Percentiles rank a stretch among this genome's conserved stretches.
These are phyloP conservation scores for Austropuccinia psidii DNA, from an alignment of 1,284 basidiomycete species.

Conservation along the genomic window DNA sequence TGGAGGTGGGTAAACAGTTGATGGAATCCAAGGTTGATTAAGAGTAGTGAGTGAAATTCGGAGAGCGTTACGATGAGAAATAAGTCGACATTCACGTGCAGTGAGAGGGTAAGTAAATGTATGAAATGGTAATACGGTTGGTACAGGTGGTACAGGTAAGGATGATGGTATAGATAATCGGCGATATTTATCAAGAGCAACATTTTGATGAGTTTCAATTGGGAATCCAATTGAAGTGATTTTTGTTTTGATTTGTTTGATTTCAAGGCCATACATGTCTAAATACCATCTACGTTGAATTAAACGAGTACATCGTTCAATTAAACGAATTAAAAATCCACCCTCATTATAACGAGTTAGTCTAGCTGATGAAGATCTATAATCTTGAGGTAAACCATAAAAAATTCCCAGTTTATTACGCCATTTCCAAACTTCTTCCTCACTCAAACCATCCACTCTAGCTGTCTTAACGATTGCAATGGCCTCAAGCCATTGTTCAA, in stretches of 20 bases:
- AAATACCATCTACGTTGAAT: constrained; percentile 56
- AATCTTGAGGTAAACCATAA: constrained; percentile 49
- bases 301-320: constrained; percentile 54
- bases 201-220: constrained; percentile 25
- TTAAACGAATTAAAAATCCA: constrained; percentile 55
- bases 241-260: constrained; percentile 27
- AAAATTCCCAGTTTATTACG: constrained; percentile 46
- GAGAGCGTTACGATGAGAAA: constrained; percentile 57
- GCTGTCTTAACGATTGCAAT: constrained; percentile 48
- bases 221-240: background rate
- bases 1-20: constrained; percentile 55
- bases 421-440: constrained; percentile 50
- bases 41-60: constrained; percentile 55
- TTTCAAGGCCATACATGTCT: constrained; percentile 49
- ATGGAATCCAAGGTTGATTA: constrained; percentile 54
- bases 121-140: constrained; percentile 58
- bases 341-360: constrained; percentile 51
- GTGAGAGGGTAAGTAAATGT: constrained; percentile 57
- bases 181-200: constrained; percentile 43
- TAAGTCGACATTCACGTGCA: constrained; percentile 54
- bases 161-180: constrained; percentile 49
- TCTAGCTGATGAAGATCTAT: constrained; percentile 22
- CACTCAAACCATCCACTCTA: constrained; percentile 41
- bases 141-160: constrained; percentile 51
- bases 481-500: constrained; percentile 53